These are phyloP conservation scores for Hypholoma sublateritium DNA, from an alignment of 768 basidiomycete species.

Conservation along the genomic window DNA sequence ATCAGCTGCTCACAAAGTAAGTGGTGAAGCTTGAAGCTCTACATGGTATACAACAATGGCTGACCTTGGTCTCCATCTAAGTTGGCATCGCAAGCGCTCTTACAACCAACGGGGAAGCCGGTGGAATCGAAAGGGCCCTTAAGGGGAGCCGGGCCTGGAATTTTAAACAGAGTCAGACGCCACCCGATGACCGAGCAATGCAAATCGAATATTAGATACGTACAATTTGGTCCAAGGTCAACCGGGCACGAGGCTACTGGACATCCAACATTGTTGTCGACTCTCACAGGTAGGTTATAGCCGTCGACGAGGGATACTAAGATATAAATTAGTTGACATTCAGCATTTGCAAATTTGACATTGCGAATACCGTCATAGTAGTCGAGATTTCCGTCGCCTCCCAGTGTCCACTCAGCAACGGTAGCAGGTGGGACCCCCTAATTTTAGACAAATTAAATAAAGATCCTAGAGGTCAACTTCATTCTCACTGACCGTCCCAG, in stretches of 20 bases:
- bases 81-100: constrained; percentile 54
- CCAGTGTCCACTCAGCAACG: constrained; percentile 66
- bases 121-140: constrained; percentile 51
- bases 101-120: constrained; percentile 62
- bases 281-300: constrained; percentile 59
- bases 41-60: neutral
- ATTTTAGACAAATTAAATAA: neutral
- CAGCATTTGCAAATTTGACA: neutral
- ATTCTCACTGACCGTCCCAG: constrained; percentile 50
- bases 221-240: constrained; percentile 52
- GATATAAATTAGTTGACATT: neutral
- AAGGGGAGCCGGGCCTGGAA: constrained; percentile 46
- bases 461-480: no score
- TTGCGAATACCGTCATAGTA: constrained; percentile 58
- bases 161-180: neutral
- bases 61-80: constrained; percentile 41
- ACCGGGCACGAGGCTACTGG: constrained; percentile 56
- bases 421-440: constrained; percentile 64
- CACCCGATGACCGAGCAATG: neutral
- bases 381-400: constrained; percentile 41
- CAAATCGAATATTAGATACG: neutral
- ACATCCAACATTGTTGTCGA: constrained; percentile 58
- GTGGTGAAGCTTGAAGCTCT: neutral
- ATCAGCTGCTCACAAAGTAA: constrained; percentile 34
- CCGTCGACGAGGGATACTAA: constrained; percentile 67